Percentiles rank a stretch among this genome's conserved stretches.
phyloP scores from a whole-genome alignment of 2,329 filamentous ascomycete genomes.

The Colletotrichum caudatum region DNA sequence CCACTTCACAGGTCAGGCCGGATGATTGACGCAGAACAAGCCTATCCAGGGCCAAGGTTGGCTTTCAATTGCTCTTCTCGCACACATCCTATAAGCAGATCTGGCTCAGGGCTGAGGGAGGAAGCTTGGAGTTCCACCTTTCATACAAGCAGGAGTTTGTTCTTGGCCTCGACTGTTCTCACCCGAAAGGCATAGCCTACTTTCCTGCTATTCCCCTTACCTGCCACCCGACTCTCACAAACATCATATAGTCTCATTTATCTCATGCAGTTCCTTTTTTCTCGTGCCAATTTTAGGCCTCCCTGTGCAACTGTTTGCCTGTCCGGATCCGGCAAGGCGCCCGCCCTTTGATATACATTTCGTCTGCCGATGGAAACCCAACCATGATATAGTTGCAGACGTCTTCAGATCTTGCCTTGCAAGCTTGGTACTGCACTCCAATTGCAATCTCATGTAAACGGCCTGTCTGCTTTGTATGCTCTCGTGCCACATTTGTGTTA shows the following conservation, averaged over 20 bases:
- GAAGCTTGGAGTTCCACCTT: background rate
- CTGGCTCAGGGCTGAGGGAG: background rate
- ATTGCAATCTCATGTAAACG: conserved; percentile 4
- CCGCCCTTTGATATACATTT: background rate
- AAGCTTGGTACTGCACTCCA: background rate
- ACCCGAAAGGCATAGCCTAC: background rate
- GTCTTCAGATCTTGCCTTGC: background rate
- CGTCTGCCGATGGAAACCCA: conserved; percentile 6
- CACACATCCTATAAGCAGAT: background rate
- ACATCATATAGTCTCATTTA: background rate
- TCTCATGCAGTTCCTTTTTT: background rate
- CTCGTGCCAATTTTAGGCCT: background rate
- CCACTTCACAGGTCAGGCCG: too few species aligned
- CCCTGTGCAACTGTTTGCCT: conserved; percentile 20
- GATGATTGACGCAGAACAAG: background rate
- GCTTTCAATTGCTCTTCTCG: background rate
- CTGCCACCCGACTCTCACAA: background rate
- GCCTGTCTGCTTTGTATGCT: conserved; percentile 18
- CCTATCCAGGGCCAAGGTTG: background rate
- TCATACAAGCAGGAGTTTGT: background rate
- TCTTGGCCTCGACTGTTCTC: background rate
- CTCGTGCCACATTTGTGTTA: conserved; percentile 14
- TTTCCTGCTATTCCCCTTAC: conserved; percentile 1
- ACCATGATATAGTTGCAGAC: conserved; percentile 8
- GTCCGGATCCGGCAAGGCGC: background rate